Conservation (phyloP, 345 rosid genomes). For the Bruguiera parviflora region DNA sequence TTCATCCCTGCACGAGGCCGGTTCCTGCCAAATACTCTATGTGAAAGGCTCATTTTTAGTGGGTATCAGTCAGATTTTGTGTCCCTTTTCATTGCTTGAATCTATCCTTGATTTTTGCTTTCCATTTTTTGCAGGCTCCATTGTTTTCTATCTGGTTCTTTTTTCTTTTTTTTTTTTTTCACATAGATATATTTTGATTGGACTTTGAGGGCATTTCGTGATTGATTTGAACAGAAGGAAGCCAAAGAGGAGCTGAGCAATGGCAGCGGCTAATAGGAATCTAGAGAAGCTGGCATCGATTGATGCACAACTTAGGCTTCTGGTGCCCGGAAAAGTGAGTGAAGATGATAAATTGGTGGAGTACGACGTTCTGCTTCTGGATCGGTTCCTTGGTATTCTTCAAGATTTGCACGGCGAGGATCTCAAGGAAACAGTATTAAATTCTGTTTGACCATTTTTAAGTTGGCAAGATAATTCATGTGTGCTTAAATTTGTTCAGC, state of each 20-base stretch:
- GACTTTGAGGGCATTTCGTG: neutral
- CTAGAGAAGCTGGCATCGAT: constrained; percentile 91
- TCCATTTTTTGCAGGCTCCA: neutral
- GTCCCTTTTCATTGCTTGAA: neutral
- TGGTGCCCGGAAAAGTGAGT: constrained; percentile 79
- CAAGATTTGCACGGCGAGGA: constrained; percentile 94
- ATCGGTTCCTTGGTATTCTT: constrained; percentile 93
- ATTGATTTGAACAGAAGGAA: constrained; percentile 16
- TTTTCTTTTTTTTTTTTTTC: neutral
- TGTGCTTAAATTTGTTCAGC: too few relatives aligned
- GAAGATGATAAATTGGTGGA: constrained; percentile 96
- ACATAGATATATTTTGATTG: neutral
- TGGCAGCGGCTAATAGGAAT: constrained; percentile 51
- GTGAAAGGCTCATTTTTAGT: constrained; percentile 1
- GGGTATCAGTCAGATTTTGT: constrained; percentile 19
- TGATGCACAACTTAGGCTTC: constrained; percentile 84
- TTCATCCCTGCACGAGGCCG: neutral
- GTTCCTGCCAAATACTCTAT: constrained; percentile 6
- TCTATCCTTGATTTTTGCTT: constrained; percentile 4
- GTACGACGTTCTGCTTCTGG: constrained; percentile 91
- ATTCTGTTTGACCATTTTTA: too few relatives aligned
- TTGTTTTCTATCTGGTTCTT: neutral
- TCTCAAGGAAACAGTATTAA: constrained; percentile 80
- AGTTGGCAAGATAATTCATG: too few relatives aligned
- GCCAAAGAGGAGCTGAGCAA: constrained; percentile 7